A percentile compares a stretch with the other conserved stretches of the same genome.
phyloP scores from a whole-genome alignment of 352 stramenopile genomes.

The Globisporangium sylvaticum region DNA sequence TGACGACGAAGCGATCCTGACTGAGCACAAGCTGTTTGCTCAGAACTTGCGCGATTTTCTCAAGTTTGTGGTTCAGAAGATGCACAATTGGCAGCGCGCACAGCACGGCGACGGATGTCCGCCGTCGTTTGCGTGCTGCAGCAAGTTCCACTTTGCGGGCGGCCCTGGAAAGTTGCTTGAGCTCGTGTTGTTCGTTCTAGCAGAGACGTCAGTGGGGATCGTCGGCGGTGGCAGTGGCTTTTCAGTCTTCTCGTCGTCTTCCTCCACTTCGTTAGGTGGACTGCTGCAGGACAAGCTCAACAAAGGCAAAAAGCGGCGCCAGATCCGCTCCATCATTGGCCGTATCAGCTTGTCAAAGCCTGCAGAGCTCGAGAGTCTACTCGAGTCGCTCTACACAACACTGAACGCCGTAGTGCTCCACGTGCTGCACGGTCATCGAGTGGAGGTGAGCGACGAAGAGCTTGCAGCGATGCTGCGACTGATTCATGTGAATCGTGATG shows the following conservation, averaged over 20 bases:
- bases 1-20: constrained; percentile 35
- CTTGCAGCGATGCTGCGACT: constrained; percentile 50
- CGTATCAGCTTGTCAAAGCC: constrained; percentile 49
- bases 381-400: constrained; percentile 43
- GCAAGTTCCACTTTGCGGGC: constrained; percentile 45
- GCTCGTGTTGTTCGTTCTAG: constrained; percentile 57
- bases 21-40: constrained; percentile 48
- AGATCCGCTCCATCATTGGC: constrained; percentile 44
- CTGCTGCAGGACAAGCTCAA: constrained; percentile 52
- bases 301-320: constrained; percentile 49
- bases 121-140: constrained; percentile 40
- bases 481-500: constrained; percentile 52
- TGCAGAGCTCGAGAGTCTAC: constrained; percentile 44
- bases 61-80: constrained; percentile 46
- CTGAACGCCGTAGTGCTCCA: constrained; percentile 65
- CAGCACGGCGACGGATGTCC: constrained; percentile 65
- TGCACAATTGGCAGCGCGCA: constrained; percentile 64
- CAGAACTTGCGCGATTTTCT: constrained; percentile 61
- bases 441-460: constrained; percentile 45
- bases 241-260: constrained; percentile 11
- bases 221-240: constrained; percentile 17
- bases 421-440: constrained; percentile 47
- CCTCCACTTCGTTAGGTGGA: constrained; percentile 36
- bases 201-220: constrained; percentile 38
- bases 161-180: constrained; percentile 51